Evolutionary conservation across 2,329 filamentous ascomycete species (phyloP), one percentile per base, ranked within the genome.

Genomic region (Fusarium brachygibbosum): DNA sequence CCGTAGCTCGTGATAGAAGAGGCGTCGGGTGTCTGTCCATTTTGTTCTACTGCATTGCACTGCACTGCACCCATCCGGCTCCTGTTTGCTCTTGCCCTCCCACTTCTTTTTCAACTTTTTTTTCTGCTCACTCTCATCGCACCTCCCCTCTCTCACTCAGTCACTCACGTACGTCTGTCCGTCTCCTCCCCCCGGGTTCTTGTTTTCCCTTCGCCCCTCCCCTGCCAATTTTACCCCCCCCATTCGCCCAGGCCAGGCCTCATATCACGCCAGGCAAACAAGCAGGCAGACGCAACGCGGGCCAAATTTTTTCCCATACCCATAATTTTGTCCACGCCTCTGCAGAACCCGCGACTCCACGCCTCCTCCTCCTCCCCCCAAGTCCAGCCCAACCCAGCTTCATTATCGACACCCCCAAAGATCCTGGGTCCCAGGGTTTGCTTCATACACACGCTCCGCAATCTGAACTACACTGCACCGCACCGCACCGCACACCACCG

Each of bases 351-450:
- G 69, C 76, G 72, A 73, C 76, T 79, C 77, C 78, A 80, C 79
- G 76, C 79, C 79, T 79, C 79, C 68, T 65, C 69, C 79, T 66
- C 60, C 68, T 25, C 23, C 23, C 23, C 68, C 70, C 51, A 70
- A 65, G 73, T 74, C 71, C 75, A 77, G 74, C 71, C 76, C 75
- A 68, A 61, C 60, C 63, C 77, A 72, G 58, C 70, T 67, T 70
- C 69, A 79, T 80, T 80, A 80, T 79, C 79, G 79, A 80, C 79
- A 80, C 79, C 77, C 79, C 79, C 79, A 75, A 72, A 75, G 71
- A 74, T 74, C 72, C 72, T 71, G 68, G 72, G 66, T 63, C 70
- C 58, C 72, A 74, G 72, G 72, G 72, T 72, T 73, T 74, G 72
- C 71, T 74, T 74, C 63, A 67, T 73, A 69, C 65, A 68, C 65